Conservation (phyloP, 2,329 filamentous ascomycete genomes). For the Colletotrichum orchidophilum region DNA sequence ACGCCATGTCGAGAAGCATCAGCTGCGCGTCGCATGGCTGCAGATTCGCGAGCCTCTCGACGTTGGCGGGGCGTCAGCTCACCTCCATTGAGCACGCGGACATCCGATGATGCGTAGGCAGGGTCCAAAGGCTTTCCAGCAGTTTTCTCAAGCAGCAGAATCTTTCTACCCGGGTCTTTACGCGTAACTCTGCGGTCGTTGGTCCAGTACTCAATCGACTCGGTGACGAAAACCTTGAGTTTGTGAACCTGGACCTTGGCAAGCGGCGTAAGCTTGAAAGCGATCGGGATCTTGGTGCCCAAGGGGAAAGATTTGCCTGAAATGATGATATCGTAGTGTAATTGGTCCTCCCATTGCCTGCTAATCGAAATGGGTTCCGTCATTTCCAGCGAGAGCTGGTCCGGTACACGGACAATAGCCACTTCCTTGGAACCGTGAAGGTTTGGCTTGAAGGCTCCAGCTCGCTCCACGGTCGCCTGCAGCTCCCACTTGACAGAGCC, state of each 20-base stretch:
- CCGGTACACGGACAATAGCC: slow-evolving; percentile 82
- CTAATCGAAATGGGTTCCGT: slow-evolving; percentile 95
- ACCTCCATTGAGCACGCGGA: slow-evolving; percentile 81
- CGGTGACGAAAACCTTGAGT: slow-evolving; percentile 90
- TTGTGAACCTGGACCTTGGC: slow-evolving; percentile 95
- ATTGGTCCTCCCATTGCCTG: slow-evolving; percentile 91
- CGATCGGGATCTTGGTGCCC: slow-evolving; percentile 87
- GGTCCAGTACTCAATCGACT: slow-evolving; percentile 92
- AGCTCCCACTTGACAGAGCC: slow-evolving; percentile 90
- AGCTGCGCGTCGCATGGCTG: slow-evolving; percentile 61
- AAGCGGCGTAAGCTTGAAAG: slow-evolving; percentile 91
- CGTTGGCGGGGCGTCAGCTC: slow-evolving; percentile 69
- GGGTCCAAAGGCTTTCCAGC: slow-evolving; percentile 80
- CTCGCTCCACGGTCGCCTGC: slow-evolving; percentile 84
- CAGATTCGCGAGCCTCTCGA: slow-evolving; percentile 57
- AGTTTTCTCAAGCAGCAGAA: slow-evolving; percentile 87
- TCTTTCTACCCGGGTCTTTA: slow-evolving; percentile 84
- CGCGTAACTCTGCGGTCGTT: slow-evolving; percentile 85
- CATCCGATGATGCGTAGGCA: slow-evolving; percentile 78
- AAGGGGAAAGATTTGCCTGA: slow-evolving; percentile 95
- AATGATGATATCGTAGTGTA: slow-evolving; percentile 96
- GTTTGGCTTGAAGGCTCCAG: slow-evolving; percentile 90
- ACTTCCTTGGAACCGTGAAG: slow-evolving; percentile 85
- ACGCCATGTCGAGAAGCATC: slow-evolving; percentile 57
- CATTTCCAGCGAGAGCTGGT: slow-evolving; percentile 88